A percentile compares a stretch with the other conserved stretches of the same genome.
Evolutionary conservation across 306 rosid species (phyloP).

Genomic region (Rosa chinensis): DNA sequence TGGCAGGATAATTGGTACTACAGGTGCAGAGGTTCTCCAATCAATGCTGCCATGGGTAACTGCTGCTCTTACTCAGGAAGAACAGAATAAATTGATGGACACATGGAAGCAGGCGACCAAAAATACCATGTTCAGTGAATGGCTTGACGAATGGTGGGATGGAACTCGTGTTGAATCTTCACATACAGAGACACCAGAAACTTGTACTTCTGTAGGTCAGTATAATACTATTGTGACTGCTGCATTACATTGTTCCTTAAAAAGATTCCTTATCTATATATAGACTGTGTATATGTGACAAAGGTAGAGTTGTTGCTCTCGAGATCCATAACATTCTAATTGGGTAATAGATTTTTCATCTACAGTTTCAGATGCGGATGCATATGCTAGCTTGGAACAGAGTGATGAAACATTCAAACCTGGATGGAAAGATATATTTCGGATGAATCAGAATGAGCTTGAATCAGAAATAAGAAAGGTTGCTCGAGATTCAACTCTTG

Average conservation of each 20-base stretch:
- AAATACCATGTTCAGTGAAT: constrained; percentile 92
- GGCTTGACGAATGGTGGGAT: constrained; percentile 91
- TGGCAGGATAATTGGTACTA: constrained; percentile 87
- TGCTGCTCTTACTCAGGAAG: constrained; percentile 84
- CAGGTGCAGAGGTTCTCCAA: constrained; percentile 96
- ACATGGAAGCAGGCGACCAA: constrained; percentile 93
- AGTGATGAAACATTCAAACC: constrained; percentile 86
- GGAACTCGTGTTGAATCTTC: constrained; percentile 55
- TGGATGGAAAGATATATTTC: constrained; percentile 87
- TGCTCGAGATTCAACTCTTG: constrained; percentile 80
- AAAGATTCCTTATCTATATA: not conserved
- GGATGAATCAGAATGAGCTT: constrained; percentile 52
- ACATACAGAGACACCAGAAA: constrained; percentile 47
- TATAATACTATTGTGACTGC: constrained; percentile 19
- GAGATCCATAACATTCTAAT: not conserved
- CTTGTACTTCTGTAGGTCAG: constrained; percentile 52
- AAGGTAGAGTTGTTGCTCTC: not conserved
- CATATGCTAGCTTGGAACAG: constrained; percentile 60
- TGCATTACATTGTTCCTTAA: not conserved
- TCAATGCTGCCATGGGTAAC: constrained; percentile 97
- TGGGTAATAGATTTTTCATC: constrained; percentile 12
- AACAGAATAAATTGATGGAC: constrained; percentile 86
- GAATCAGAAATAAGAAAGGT: constrained; percentile 70
- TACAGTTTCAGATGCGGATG: constrained; percentile 25
- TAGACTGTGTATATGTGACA: not conserved